Base-by-base conservation (phyloP, 371 early-diverging fungal species). In the Actinomortierella ambigua region DNA sequence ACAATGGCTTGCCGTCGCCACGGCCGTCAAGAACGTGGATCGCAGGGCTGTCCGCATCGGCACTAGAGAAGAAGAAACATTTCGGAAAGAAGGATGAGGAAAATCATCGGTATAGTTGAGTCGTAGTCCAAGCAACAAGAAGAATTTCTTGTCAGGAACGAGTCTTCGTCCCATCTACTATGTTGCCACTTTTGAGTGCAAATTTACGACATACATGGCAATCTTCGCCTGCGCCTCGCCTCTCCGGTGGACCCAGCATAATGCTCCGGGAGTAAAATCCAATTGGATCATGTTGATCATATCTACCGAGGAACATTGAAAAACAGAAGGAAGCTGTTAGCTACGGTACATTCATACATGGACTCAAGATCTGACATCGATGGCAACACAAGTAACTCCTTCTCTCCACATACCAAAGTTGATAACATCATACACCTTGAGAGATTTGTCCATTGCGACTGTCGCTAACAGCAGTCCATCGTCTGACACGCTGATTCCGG, bases 271-370 rank as follows among this genome's bases (percentile, higher is more conserved):
- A 6, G 88, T 67, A 65, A 85, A 96, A 9, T 84, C 83, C 28
- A 95, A 73, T 63, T 89, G 88, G 68, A 97, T 85, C 79, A 96
- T 94, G 59, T 95, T 95, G 61, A 97, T 95, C 98, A 97, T 97
- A 67, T 97, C 97, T 93, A 69, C 26, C 9, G 20, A 22, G 14
- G n/a, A n/a, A n/a, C n/a, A n/a, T n/a, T 27, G 27, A 49, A 17
- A n/a, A 13, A 3, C 4, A 13, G 4, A 13, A 13, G 44, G 4
- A n/a, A 42, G n/a, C 56, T 53, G 17, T 5, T 11, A 34, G 2
- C 22, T 20, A 41, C 24, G 2, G 6, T 20, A 8, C 44, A 23
- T 23, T 3, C 26, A 41, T 3, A 40, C 34, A 17, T n/a, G 15
- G 20, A 18, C 23, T 42, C 2, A 51, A 23, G 1, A 23, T 34